phyloP scores from a whole-genome alignment of 169 alveolate species.

The Babesia ovis region DNA sequence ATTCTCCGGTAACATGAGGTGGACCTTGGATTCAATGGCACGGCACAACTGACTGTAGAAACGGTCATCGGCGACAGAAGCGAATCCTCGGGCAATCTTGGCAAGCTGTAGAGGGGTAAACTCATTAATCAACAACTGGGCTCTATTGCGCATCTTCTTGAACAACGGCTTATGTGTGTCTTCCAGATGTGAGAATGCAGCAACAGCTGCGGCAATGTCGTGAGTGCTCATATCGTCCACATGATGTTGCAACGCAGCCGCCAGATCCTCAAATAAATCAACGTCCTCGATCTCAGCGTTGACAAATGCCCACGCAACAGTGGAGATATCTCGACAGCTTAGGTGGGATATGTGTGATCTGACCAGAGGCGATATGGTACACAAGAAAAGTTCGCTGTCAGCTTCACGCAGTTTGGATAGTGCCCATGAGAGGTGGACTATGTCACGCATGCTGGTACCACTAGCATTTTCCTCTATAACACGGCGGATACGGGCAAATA shows the following conservation, averaged over 20 bases:
- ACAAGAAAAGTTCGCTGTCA: constrained; percentile 51
- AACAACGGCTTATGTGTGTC: constrained; percentile 42
- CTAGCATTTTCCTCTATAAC: constrained; percentile 56
- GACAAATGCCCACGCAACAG: constrained; percentile 67
- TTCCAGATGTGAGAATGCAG: constrained; percentile 49
- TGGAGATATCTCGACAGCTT: constrained; percentile 58
- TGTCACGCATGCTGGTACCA: constrained; percentile 25
- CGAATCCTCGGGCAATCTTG: constrained; percentile 48
- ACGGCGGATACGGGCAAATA: constrained; percentile 34
- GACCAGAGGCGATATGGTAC: constrained; percentile 64
- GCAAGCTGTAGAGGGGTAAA: constrained; percentile 67
- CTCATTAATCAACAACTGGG: constrained; percentile 37
- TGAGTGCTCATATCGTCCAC: constrained; percentile 65
- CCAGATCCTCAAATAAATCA: constrained; percentile 60
- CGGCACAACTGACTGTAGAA: constrained; percentile 44
- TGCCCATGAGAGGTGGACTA: constrained; percentile 66
- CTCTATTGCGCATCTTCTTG: constrained; percentile 48
- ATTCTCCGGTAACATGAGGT: constrained; percentile 63
- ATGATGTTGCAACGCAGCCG: constrained; percentile 41
- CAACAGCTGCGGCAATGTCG: constrained; percentile 62
- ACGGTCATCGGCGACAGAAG: constrained; percentile 45
- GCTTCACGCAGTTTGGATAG: constrained; percentile 53
- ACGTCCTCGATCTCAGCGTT: constrained; percentile 61
- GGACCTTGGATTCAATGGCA: constrained; percentile 49
- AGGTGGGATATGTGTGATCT: constrained; percentile 43